These are phyloP conservation scores for Solanum appendiculatum DNA, from an alignment of 257 asterid species.

Conservation along the genomic window DNA sequence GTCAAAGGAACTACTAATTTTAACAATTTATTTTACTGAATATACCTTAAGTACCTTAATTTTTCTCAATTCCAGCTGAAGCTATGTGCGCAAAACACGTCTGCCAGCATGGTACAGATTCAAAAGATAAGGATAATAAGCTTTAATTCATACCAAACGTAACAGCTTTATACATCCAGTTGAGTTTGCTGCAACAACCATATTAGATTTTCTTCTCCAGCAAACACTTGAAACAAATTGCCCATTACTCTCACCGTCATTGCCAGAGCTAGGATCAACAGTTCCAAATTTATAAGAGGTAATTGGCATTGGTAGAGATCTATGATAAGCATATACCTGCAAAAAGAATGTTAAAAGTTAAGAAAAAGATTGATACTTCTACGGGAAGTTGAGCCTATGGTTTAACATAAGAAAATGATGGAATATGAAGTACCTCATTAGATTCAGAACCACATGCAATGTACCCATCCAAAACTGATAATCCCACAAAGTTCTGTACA, in stretches of 20 bases:
- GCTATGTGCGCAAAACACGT: not conserved
- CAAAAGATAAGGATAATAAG: not conserved
- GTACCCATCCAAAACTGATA: slow-evolving; percentile 39
- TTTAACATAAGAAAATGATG: not conserved
- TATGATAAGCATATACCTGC: slow-evolving; percentile 56
- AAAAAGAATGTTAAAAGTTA: not conserved
- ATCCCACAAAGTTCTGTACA: slow-evolving; percentile 48
- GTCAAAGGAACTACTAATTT: not conserved
- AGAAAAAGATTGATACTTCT: not conserved
- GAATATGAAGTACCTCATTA: slow-evolving; percentile 31
- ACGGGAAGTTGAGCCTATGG: not conserved
- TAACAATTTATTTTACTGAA: not conserved
- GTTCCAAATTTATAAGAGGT: slow-evolving; percentile 34
- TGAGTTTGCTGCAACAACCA: slow-evolving; percentile 55
- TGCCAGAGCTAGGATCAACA: slow-evolving; percentile 28
- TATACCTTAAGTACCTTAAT: not conserved
- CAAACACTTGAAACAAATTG: slow-evolving; percentile 63
- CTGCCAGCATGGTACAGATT: not conserved
- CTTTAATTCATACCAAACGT: slow-evolving; percentile 22
- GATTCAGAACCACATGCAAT: slow-evolving; percentile 57
- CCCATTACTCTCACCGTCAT: slow-evolving; percentile 19
- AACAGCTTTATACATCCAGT: slow-evolving; percentile 32
- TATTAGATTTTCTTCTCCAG: slow-evolving; percentile 50
- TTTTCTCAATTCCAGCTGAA: not conserved
- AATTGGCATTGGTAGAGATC: slow-evolving; percentile 58